A percentile compares a stretch with the other conserved stretches of the same genome.
These are phyloP conservation scores for Stramenopiles sp. DNA, from an alignment of 352 stramenopile genomes.

Conservation along the genomic window DNA sequence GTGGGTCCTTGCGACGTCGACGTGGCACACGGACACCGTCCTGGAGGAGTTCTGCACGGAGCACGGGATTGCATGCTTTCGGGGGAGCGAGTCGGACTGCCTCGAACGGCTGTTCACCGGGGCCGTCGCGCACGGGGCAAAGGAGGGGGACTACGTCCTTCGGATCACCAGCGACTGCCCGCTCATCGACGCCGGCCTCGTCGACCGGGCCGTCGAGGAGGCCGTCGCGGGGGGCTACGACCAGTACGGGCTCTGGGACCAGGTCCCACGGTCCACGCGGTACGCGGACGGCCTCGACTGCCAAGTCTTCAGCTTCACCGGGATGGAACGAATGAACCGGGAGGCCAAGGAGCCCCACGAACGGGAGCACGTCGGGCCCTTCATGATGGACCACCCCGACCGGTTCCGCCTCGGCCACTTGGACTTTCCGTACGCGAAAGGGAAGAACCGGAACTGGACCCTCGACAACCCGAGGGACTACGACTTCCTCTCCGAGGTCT, in stretches of 20 bases:
- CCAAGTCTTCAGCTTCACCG: not conserved
- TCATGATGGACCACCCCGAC: not conserved
- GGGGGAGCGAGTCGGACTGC: not conserved
- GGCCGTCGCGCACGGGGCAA: not conserved
- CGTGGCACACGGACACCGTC: not conserved
- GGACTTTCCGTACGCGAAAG: not conserved
- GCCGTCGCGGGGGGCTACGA: not conserved
- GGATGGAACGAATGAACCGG: not conserved
- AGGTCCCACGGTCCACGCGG: not conserved
- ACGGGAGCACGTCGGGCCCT: not conserved
- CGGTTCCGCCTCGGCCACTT: not conserved
- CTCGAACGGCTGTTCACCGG: not conserved
- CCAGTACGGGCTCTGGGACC: not conserved
- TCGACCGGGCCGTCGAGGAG: not conserved
- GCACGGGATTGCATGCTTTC: not conserved
- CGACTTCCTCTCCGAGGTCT: not conserved
- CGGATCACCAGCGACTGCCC: not conserved
- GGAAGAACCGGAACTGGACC: not conserved
- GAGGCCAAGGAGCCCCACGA: not conserved
- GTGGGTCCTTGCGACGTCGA: not conserved
- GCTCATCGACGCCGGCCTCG: not conserved
- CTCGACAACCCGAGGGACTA: not conserved
- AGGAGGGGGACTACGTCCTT: not conserved
- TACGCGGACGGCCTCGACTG: not conserved
- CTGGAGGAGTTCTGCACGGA: not conserved